Evolutionary conservation across 2,329 filamentous ascomycete species (phyloP).

Genomic region (Dendrostoma leiphaemia): DNA sequence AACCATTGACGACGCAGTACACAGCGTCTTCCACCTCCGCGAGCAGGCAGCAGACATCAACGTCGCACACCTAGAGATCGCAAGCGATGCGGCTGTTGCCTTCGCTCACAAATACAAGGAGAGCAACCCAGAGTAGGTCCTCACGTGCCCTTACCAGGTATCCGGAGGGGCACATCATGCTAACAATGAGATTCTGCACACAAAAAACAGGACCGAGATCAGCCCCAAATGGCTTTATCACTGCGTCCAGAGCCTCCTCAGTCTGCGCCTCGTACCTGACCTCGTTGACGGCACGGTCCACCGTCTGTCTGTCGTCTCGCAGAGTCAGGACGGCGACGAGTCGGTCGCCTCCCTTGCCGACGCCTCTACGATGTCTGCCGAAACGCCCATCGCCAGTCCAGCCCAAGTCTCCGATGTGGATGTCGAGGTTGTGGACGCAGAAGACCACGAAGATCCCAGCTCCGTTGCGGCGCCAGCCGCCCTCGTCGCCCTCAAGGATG

Average conservation of each 20-base stretch:
- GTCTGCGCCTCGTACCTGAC: background rate
- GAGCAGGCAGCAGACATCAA: background rate
- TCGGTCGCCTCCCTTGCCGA: background rate
- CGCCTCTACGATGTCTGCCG: background rate
- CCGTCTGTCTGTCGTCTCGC: background rate
- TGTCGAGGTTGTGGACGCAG: background rate
- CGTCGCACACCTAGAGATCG: slow-evolving; percentile 10
- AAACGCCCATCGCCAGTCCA: background rate
- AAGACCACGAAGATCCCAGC: background rate
- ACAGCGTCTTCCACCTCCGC: background rate
- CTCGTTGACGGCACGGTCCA: background rate
- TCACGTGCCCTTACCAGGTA: background rate
- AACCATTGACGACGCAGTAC: background rate
- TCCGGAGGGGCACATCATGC: background rate
- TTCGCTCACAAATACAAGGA: background rate
- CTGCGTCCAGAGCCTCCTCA: slow-evolving; percentile 1
- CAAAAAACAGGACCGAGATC: background rate
- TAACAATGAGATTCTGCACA: background rate
- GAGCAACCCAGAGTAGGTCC: background rate
- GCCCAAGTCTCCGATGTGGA: background rate
- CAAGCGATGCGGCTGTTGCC: slow-evolving; percentile 8
- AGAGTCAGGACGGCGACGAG: background rate
- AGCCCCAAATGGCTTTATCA: slow-evolving; percentile 2
- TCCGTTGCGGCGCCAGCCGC: too few relatives aligned
- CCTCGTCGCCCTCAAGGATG: background rate